A percentile compares a stretch with the other conserved stretches of the same genome.
These are phyloP conservation scores for Eutrema yunnanense DNA, from an alignment of 345 rosid genomes.

Conservation along the genomic window DNA sequence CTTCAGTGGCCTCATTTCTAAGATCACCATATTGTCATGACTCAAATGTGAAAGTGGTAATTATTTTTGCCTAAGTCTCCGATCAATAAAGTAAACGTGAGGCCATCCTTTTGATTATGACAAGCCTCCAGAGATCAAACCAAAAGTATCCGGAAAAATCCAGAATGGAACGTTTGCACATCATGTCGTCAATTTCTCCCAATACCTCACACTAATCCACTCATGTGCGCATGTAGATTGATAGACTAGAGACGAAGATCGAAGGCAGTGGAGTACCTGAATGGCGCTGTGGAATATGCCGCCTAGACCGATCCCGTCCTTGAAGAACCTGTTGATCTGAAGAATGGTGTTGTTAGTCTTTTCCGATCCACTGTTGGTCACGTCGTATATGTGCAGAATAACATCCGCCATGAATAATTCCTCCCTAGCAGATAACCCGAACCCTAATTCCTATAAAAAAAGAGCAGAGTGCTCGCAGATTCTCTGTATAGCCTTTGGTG, in stretches of 20 bases:
- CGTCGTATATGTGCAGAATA: slow-evolving; percentile 77
- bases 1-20: neutral
- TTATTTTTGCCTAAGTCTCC: neutral
- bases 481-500: neutral
- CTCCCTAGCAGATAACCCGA: slow-evolving; percentile 18
- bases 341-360: slow-evolving; percentile 84
- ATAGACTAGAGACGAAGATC: neutral
- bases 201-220: no score
- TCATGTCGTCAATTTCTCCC: neutral
- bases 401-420: slow-evolving; percentile 59
- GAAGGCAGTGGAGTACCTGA: slow-evolving; percentile 44
- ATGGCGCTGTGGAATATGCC: slow-evolving; percentile 91
- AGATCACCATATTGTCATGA: neutral
- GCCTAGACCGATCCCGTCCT: slow-evolving; percentile 87
- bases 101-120: neutral
- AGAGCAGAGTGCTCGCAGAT: neutral
- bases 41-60: neutral
- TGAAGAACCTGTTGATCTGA: slow-evolving; percentile 92
- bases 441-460: slow-evolving; percentile 20
- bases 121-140: neutral
- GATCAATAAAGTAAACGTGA: neutral
- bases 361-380: slow-evolving; percentile 94
- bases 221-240: no score
- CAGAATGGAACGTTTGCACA: neutral
- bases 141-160: neutral